These are phyloP conservation scores for Lentinula boryana DNA, from an alignment of 768 basidiomycete species.

Conservation along the genomic window DNA sequence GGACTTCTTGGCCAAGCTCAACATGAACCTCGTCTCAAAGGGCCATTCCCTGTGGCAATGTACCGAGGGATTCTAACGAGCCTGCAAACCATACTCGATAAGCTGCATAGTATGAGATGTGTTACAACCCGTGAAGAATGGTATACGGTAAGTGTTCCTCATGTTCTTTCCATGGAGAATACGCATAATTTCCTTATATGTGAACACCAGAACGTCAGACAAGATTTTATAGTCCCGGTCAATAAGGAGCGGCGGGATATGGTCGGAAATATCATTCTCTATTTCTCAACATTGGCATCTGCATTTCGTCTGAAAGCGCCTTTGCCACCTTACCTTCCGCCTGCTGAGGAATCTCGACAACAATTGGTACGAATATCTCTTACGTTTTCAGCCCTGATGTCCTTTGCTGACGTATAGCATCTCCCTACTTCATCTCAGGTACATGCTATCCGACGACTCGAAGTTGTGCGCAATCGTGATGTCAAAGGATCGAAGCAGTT, in stretches of 20 bases:
- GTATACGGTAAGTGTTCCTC: conserved; percentile 55
- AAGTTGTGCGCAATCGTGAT: conserved; percentile 83
- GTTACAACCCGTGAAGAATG: conserved; percentile 97
- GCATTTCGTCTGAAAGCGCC: conserved; percentile 85
- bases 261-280: conserved; percentile 92
- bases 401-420: neutral
- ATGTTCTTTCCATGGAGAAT: no score
- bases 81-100: conserved; percentile 81
- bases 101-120: conserved; percentile 91
- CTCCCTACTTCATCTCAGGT: conserved; percentile 39
- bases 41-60: conserved; percentile 83
- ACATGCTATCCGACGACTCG: conserved; percentile 72
- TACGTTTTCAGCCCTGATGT: neutral
- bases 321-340: conserved; percentile 93
- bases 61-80: conserved; percentile 83
- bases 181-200: neutral
- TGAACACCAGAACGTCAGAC: conserved; percentile 57
- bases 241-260: conserved; percentile 87
- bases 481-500: conserved; percentile 80
- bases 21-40: conserved; percentile 92
- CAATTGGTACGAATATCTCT: conserved; percentile 50
- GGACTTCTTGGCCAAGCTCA: conserved; percentile 82
- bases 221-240: conserved; percentile 88
- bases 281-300: conserved; percentile 73
- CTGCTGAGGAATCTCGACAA: conserved; percentile 79